phyloP scores from a whole-genome alignment of 208 protist genomes.

The Leishmania aethiopica region DNA sequence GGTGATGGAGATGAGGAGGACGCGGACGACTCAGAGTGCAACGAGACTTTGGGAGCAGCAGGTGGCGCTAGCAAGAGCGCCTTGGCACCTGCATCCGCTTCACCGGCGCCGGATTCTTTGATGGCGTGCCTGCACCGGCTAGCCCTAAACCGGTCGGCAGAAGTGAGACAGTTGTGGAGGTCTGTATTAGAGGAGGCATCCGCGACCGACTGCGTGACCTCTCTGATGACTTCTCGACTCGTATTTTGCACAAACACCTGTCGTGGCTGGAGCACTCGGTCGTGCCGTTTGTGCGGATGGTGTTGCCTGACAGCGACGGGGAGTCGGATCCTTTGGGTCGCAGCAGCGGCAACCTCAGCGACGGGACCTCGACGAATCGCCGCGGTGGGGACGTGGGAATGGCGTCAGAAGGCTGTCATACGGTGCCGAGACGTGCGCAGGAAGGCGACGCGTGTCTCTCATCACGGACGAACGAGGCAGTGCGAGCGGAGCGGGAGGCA shows the following conservation, averaged over 20 bases:
- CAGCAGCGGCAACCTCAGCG: neutral
- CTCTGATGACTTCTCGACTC: conserved; percentile 70
- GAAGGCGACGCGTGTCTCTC: no score
- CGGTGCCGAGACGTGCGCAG: neutral
- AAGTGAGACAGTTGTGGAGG: conserved; percentile 66
- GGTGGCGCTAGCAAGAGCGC: neutral
- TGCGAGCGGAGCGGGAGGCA: conserved; percentile 48
- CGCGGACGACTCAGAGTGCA: neutral
- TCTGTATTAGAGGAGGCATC: conserved; percentile 60
- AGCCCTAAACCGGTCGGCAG: conserved; percentile 54
- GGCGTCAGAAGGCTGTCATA: neutral
- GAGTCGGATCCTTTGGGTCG: neutral
- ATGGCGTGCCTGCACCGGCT: conserved; percentile 65
- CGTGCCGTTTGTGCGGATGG: conserved; percentile 70
- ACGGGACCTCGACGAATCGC: neutral
- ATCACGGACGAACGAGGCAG: conserved; percentile 7
- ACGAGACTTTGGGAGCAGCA: neutral
- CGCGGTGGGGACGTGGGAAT: no score
- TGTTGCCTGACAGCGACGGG: conserved; percentile 23
- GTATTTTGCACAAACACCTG: conserved; percentile 51
- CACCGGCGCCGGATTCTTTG: conserved; percentile 34
- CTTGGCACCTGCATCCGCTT: neutral
- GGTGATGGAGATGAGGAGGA: neutral
- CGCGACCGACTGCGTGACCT: conserved; percentile 44
- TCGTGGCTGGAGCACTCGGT: conserved; percentile 71